Evolutionary conservation across 208 protist species (phyloP).

Genomic region (Zelonia costaricensis): DNA sequence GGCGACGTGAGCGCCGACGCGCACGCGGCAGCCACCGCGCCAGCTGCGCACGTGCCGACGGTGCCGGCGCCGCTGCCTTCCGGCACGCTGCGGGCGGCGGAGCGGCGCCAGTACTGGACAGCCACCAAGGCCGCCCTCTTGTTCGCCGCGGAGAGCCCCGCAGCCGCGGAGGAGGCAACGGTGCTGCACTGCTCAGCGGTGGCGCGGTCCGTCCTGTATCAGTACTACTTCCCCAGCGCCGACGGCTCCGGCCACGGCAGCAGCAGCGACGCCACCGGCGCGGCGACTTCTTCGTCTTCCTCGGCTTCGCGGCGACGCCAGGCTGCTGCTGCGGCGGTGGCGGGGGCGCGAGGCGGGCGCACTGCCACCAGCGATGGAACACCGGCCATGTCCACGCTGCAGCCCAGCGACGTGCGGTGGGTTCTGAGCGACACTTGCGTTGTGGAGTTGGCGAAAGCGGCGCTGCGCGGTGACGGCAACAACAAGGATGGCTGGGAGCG

Average conservation of each 20-base stretch:
- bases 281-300: too few relatives aligned
- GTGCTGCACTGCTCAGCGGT: slow-evolving; percentile 44
- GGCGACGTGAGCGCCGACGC: too few relatives aligned
- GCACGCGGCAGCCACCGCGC: neutral
- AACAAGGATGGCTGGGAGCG: slow-evolving; percentile 32
- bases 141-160: slow-evolving; percentile 60
- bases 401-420: slow-evolving; percentile 18
- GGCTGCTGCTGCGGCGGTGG: too few relatives aligned
- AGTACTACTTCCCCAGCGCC: slow-evolving; percentile 16
- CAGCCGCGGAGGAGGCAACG: slow-evolving; percentile 56
- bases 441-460: slow-evolving; percentile 26
- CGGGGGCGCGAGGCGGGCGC: neutral
- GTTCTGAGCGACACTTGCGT: slow-evolving; percentile 31
- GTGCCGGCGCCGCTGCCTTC: neutral
- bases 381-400: slow-evolving; percentile 13
- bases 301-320: too few relatives aligned
- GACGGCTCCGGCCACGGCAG: neutral
- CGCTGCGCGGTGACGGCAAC: slow-evolving; percentile 12
- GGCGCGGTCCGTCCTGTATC: slow-evolving; percentile 19
- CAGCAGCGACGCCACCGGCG: too few relatives aligned
- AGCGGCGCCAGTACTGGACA: slow-evolving; percentile 13
- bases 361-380: neutral
- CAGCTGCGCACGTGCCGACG: neutral
- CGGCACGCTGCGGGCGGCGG: slow-evolving; percentile 1
- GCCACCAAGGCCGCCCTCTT: slow-evolving; percentile 48